Evolutionary conservation across 176 grass and related monocot genomes (phyloP), one percentile per base, ranked within the genome.

Genomic region (Aegilops umbellulata): DNA sequence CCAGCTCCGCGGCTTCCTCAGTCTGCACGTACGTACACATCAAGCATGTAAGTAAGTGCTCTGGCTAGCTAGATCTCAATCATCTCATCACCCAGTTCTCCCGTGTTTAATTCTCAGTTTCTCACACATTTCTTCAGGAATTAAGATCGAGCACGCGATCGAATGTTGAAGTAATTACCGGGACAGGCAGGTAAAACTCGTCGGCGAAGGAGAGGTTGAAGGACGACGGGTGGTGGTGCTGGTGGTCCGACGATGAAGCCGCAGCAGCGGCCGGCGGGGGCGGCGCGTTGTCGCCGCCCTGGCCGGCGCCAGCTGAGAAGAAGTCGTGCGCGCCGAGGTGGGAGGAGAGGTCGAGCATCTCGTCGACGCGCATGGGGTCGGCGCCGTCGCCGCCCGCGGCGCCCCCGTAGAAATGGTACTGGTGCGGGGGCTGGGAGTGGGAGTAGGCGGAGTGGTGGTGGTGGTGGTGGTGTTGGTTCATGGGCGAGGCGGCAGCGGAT

Each of bases 1-100:
- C 93, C 34, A 95, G 90, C 69, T 95, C 93, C 19, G 93, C 88
- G 22, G 93, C 93, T n/a, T 95, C 93, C 80, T 92, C 93, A 16
- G 90, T 87, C 88, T 95, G 71, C 34, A 47, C 13, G 64, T 13
- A 22, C 14, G n/a, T 61, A 61, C 38, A 25, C 69, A 73, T 16
- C 0, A 15, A 25, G 3, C 9, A 14, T 15, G 15, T 35, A 79
- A 9, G 3, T 20, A 30, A 5, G 30, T 25, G 36, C 41, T 41
- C 17, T 24, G 7, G 38, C n/a, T 15, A 24, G 38, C 11, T 47
- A 42, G 38, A 73, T 73, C 70, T 46, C 70, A 8, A 8, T 23
- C 39, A 24, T 41, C 68, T 41, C 68, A 34, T 20, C 17, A 9
- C 8, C 2, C 11, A 64, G 10, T 26, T 63, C 10, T 41, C 10